phyloP scores from a whole-genome alignment of 352 stramenopile genomes.

The Aphanomyces invadans region DNA sequence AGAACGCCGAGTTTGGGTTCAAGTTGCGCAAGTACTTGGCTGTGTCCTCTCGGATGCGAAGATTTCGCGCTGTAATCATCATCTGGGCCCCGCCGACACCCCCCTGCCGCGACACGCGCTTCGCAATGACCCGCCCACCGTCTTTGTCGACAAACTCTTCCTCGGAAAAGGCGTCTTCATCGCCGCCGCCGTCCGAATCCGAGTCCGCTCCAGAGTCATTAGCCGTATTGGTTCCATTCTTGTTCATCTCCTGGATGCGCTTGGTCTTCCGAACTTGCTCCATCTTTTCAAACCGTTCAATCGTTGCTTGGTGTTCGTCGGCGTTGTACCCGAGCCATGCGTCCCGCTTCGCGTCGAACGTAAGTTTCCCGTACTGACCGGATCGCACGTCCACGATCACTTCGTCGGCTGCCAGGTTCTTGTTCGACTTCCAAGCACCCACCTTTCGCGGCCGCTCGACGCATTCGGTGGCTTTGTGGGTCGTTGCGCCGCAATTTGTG shows the following conservation, averaged over 20 bases:
- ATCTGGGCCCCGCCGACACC: slow-evolving; percentile 97
- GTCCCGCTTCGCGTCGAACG: slow-evolving; percentile 97
- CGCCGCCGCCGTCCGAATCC: slow-evolving; percentile 84
- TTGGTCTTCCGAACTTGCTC: slow-evolving; percentile 41
- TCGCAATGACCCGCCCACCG: slow-evolving; percentile 90
- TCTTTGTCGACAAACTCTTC: slow-evolving; percentile 90
- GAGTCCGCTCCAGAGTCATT: slow-evolving; percentile 76
- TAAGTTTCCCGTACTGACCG: slow-evolving; percentile 88
- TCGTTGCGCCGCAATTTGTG: slow-evolving; percentile 92
- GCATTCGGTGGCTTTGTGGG: slow-evolving; percentile 88
- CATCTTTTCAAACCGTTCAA: slow-evolving; percentile 77
- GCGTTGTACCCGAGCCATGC: slow-evolving; percentile 93
- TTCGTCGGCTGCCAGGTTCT: slow-evolving; percentile 82
- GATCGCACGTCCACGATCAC: slow-evolving; percentile 78
- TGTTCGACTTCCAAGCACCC: slow-evolving; percentile 89
- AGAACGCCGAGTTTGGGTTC: slow-evolving; percentile 97
- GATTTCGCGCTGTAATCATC: slow-evolving; percentile 95
- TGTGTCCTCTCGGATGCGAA: slow-evolving; percentile 98
- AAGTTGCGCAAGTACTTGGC: slow-evolving; percentile 99
- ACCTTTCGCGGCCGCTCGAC: slow-evolving; percentile 89
- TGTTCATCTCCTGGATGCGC: slow-evolving; percentile 41
- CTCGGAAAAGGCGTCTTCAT: slow-evolving; percentile 68
- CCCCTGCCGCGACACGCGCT: slow-evolving; percentile 90
- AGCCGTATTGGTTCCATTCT: slow-evolving; percentile 18
- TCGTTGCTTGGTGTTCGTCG: slow-evolving; percentile 68